Evolutionary conservation across 352 stramenopile species (phyloP).

Genomic region (Globisporangium lucens): DNA sequence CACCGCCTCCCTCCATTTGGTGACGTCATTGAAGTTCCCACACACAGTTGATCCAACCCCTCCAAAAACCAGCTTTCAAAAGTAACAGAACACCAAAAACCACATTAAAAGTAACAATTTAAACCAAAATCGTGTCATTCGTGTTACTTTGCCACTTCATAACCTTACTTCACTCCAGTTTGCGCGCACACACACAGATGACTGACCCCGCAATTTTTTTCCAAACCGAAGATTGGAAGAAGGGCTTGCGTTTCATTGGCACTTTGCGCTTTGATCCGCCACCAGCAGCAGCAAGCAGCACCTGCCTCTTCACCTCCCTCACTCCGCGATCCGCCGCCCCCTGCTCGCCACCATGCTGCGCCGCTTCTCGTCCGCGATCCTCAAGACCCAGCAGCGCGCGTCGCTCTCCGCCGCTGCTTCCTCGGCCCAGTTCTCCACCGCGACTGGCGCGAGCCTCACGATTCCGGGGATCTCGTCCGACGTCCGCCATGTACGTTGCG

Average conservation of each 20-base stretch:
- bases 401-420: neutral
- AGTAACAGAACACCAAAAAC: neutral
- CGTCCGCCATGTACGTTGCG: slow-evolving; percentile 40
- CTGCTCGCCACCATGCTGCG: slow-evolving; percentile 34
- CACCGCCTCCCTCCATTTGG: neutral
- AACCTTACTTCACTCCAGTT: slow-evolving; percentile 15
- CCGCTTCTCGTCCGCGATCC: slow-evolving; percentile 31
- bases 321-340: neutral
- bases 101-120: neutral
- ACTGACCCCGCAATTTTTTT: neutral
- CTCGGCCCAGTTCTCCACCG: slow-evolving; percentile 29
- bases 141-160: slow-evolving; percentile 28
- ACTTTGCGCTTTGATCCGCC: neutral
- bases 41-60: neutral
- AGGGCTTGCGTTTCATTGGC: slow-evolving; percentile 8
- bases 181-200: neutral
- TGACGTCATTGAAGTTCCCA: slow-evolving; percentile 23
- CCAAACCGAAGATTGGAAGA: neutral
- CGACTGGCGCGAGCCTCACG: slow-evolving; percentile 40
- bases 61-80: slow-evolving; percentile 5
- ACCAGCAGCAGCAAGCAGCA: slow-evolving; percentile 21
- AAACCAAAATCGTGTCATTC: neutral
- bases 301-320: neutral
- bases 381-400: slow-evolving; percentile 11
- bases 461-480: slow-evolving; percentile 65